Conservation (phyloP, 768 basidiomycete species). For the Strobilomyces dryophilus region DNA sequence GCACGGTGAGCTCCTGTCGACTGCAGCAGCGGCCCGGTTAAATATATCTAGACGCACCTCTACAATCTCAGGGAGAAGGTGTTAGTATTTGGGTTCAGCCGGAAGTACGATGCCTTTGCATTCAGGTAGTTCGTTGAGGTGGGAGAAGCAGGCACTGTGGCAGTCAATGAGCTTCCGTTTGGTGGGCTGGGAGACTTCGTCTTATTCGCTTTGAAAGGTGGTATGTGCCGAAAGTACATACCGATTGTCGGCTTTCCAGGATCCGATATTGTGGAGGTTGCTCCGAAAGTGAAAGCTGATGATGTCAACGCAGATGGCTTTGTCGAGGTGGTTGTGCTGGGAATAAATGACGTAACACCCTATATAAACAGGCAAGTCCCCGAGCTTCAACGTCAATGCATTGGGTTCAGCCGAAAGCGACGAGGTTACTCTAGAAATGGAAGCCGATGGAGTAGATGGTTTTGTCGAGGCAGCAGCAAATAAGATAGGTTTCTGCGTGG, state of each 20-base stretch:
- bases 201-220: constrained; percentile 78
- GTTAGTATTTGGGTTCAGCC: constrained; percentile 78
- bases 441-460: too few relatives aligned
- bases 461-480: constrained; percentile 13
- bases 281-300: constrained; percentile 29
- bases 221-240: constrained; percentile 89
- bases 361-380: too few relatives aligned
- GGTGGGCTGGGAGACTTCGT: constrained; percentile 30
- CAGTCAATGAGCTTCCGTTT: constrained; percentile 30
- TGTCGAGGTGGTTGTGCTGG: too few relatives aligned
- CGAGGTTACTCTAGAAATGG: too few relatives aligned
- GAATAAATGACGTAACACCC: too few relatives aligned
- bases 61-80: constrained; percentile 53
- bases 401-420: too few relatives aligned
- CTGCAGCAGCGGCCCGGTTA: too few relatives aligned
- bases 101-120: constrained; percentile 87
- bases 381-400: too few relatives aligned
- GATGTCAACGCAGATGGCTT: constrained; percentile 30
- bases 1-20: too few relatives aligned
- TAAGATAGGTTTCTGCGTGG: constrained; percentile 24
- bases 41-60: too few relatives aligned
- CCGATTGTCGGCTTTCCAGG: constrained; percentile 39
- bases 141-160: constrained; percentile 47
- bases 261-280: constrained; percentile 26
- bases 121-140: constrained; percentile 66